phyloP scores from a whole-genome alignment of 2,329 filamentous ascomycete species.

The Sclerotinia sclerotiorum region DNA sequence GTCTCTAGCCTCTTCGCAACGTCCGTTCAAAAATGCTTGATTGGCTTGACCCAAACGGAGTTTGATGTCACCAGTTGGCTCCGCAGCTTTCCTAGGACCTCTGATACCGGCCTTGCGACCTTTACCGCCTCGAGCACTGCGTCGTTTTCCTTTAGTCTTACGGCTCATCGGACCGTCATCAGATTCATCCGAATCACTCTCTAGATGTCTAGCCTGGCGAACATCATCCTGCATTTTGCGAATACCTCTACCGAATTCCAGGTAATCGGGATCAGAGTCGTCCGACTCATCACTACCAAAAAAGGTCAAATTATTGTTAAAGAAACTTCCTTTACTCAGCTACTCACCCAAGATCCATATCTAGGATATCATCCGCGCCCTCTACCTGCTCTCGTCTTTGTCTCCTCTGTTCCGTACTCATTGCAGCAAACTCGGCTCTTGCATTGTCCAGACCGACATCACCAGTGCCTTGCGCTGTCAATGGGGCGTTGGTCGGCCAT shows the following conservation, averaged over 20 bases:
- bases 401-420: conserved; percentile 21
- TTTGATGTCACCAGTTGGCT: conserved; percentile 71
- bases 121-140: not conserved
- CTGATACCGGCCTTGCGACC: conserved; percentile 30
- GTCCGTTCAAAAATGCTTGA: conserved; percentile 62
- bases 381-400: conserved; percentile 20
- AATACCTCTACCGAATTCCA: conserved; percentile 44
- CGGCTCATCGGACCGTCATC: not conserved
- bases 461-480: not conserved
- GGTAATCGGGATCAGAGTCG: conserved; percentile 46
- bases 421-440: conserved; percentile 23
- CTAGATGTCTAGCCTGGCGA: conserved; percentile 28
- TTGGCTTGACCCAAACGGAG: conserved; percentile 65
- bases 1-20: conserved; percentile 60
- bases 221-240: conserved; percentile 42
- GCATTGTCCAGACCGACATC: not conserved
- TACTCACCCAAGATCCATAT: conserved; percentile 16
- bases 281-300: conserved; percentile 19
- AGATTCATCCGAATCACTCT: conserved; percentile 23
- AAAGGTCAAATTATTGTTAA: not conserved
- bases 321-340: not conserved
- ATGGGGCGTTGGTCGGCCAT: conserved; percentile 11
- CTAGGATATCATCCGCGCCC: conserved; percentile 18
- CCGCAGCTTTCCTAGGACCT: conserved; percentile 56
- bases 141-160: conserved; percentile 15